Evolutionary conservation across 148 eudicot species (phyloP).

Genomic region (Salicornia ramosissima): DNA sequence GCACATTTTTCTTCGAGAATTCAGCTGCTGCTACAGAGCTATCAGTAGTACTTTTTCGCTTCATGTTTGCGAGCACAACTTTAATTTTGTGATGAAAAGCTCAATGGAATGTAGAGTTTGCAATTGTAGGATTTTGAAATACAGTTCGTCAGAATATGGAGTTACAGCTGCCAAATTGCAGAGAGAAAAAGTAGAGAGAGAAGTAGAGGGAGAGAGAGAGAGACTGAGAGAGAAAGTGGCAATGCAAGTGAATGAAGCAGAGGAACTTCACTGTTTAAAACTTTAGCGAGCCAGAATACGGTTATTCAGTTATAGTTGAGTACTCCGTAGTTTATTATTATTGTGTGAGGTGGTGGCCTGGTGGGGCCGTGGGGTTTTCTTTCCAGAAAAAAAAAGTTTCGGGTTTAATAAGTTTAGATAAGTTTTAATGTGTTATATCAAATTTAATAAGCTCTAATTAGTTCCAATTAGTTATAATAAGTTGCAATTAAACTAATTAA

Average conservation of each 20-base stretch:
- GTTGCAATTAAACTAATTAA: too few relatives aligned
- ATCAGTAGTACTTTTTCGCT: conserved; percentile 24
- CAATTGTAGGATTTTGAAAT: neutral
- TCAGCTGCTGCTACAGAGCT: conserved; percentile 6
- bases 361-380: too few relatives aligned
- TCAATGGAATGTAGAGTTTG: neutral
- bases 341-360: too few relatives aligned
- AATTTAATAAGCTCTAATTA: too few relatives aligned
- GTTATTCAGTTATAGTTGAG: too few relatives aligned
- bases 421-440: too few relatives aligned
- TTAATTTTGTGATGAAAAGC: neutral
- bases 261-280: conserved; percentile 16
- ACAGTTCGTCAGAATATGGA: conserved; percentile 6
- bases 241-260: conserved; percentile 15
- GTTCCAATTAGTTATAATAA: too few relatives aligned
- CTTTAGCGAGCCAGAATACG: neutral
- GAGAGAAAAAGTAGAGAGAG: neutral
- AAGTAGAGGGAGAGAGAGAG: conserved; percentile 12
- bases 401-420: too few relatives aligned
- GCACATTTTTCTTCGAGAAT: conserved; percentile 42
- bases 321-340: neutral
- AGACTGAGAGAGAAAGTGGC: neutral
- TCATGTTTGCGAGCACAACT: conserved; percentile 15
- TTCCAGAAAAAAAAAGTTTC: too few relatives aligned
- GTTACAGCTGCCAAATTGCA: conserved; percentile 5